Evolutionary conservation across 306 rosid species (phyloP), one percentile per base, ranked within the genome.

Genomic region (Adenanthera pavonina): DNA sequence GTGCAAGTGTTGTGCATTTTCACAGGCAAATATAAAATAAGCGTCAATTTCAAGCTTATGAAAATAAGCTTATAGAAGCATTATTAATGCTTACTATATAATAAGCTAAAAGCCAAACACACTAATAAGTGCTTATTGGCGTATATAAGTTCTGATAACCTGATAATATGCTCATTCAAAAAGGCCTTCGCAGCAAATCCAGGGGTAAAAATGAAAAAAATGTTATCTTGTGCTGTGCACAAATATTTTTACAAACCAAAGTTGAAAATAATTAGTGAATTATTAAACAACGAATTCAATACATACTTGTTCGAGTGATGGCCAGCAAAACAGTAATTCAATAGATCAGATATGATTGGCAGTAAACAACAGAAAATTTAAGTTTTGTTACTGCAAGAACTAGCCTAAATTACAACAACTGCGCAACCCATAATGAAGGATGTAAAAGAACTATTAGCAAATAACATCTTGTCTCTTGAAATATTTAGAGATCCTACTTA

Each of bases 391-490:
- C 59, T 53, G 36, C 38, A 76, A 57, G 53, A 35, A 13, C 33
- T 54, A 67, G 59, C 64, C 69, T 44, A 33, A 2, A 60, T 75
- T 74, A 43, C 7, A 60, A 47, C 56, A 56, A 40, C 30, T 69
- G 78, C 57, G 46, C 25, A 40, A 48, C 43, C 48, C 38, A 20
- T 59, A 14, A 59, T 20, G 13, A 6, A 17, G 48, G 3, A 76
- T 76, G 85, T 38, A 79, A 61, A 69, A 62, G 17, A 61, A 61
- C 17, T 30, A 57, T 38, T 47, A 30, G 54, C 80, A 20, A 4
- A 19, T 52, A 80, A 49, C 33, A 71, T 70, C 54, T 5, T 75
- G 56, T 41, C 79, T 43, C 13, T 30, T 60, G 74, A 60, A 69
- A 46, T 33, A 79, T 40, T 59, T 49, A 68, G 10, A 79, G 59